Base-by-base conservation (phyloP, 2,329 filamentous ascomycete genomes). In the Curvularia sp. region DNA sequence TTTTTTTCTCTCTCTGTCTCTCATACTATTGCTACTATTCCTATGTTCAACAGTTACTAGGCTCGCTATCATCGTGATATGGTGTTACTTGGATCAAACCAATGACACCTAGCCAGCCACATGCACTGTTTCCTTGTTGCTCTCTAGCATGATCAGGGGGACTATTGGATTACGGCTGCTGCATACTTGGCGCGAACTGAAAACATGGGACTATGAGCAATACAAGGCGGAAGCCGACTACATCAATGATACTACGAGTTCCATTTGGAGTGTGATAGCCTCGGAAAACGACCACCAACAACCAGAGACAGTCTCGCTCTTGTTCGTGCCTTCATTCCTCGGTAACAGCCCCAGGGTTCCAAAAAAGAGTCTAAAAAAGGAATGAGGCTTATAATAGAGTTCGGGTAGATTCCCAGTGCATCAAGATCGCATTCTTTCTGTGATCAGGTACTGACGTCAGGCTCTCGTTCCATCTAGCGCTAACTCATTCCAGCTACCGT, bases 131-230 rank as follows among this genome's bases (percentile, higher is more conserved):
- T 50, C 24, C n/a, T 13, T 50, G 35, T 50, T 50, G 33, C 24
- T 26, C n/a, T 41, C 5, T 20, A 35, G 35, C 28, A 41, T 30
- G n/a, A 35, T 38, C 24, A 28, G 22, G 24, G 4, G 22, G 35
- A 15, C n/a, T 30, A 20, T 41, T 50, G 35, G n/a, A 9, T 41
- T 24, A 41, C 35, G 48, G 24, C 24, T 50, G 22, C 20, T 35
- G 48, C 48, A 50, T 50, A 50, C 26, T 24, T 50, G 48, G 54
- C 26, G 41, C 43, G 35, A 41, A 57, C 30, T 28, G 33, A 42
- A 47, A 44, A 31, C 10, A 46, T 20, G 26, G 35, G 24, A 44
- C 10, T 39, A 20, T 43, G 49, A 57, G 15, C 15, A 57, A 53
- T 57, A 31, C 49, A 57, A 53, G 30, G 18, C 28, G 42, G 24